Evolutionary conservation across 2,329 filamentous ascomycete genomes (phyloP), one percentile per base, ranked within the genome.

Genomic region (Aspergillus piperis): DNA sequence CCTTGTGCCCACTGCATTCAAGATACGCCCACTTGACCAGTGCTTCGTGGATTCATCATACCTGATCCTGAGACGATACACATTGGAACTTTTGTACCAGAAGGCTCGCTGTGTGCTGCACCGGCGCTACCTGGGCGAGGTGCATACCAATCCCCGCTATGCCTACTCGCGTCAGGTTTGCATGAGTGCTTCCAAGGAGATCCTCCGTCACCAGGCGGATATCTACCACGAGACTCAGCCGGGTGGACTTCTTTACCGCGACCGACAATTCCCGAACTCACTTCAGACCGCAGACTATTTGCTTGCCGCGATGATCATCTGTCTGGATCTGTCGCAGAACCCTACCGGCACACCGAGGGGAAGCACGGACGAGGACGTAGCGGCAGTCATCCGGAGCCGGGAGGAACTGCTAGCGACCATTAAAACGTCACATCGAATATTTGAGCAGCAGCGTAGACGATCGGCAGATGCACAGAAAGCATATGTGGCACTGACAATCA

Each of bases 281-380:
- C 73, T 88, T 3, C 81, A 82, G 10, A 80, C 85, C 54, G 84
- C 87, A 54, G 86, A 89, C 68, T 88, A 85, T 54, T 74, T 89
- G 54, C 78, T 88, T 2, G 85, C 86, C 0, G 81, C 83, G 57
- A 86, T 86, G 80, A 80, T 88, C 13, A 67, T 89, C 3, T 88
- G 84, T 62, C 73, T 88, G 38, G 72, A 72, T 23, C 48, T 73
- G 11, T 71, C 67, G 1, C 67, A 68, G 41, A 64, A 66, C n/a
- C 63, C 64, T 32, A 59, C 21, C 15, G 64, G 48, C 23, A 39
- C 25, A 25, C 41, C 3, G 54, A 63, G 52, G 8, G 36, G n/a
- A 6, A n/a, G 30, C 3, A 47, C 39, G n/a, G 64, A 63, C 23
- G 30, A 55, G 2, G 64, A 64, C 21, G 30, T 65, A 7, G 41